Evolutionary conservation across 495 filamentous ascomycete species (phyloP).

Genomic region (Penicillium daleae): DNA sequence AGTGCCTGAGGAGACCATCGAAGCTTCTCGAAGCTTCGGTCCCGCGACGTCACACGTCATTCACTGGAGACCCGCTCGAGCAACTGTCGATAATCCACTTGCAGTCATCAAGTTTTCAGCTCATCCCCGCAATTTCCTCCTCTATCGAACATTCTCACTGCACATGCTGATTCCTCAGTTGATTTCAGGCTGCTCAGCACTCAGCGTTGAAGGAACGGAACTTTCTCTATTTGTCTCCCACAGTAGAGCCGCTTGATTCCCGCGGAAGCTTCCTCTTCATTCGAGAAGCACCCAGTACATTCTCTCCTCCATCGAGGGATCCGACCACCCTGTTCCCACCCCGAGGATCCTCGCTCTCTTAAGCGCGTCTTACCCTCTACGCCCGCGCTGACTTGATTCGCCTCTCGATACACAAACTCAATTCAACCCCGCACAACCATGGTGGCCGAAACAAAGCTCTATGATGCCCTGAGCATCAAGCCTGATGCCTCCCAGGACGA

Average conservation of each 20-base stretch:
- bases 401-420: constrained; percentile 19
- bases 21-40: constrained; percentile 47
- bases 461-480: constrained; percentile 75
- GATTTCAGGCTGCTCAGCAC: neutral
- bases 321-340: neutral
- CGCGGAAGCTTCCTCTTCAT: constrained; percentile 45
- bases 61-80: neutral
- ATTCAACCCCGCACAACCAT: constrained; percentile 51
- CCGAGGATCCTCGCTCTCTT: constrained; percentile 4
- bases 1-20: constrained; percentile 13
- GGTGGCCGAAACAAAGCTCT: constrained; percentile 87
- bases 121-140: constrained; percentile 5
- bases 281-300: constrained; percentile 33
- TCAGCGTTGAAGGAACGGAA: neutral
- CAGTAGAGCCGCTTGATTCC: constrained; percentile 5
- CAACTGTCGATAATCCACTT: too few species aligned
- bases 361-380: constrained; percentile 12
- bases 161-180: neutral
- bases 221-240: neutral
- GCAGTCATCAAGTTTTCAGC: constrained; percentile 12
- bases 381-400: constrained; percentile 13
- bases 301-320: neutral
- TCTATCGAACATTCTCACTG: neutral
- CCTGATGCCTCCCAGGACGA: constrained; percentile 85
- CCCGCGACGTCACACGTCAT: constrained; percentile 42